A percentile compares a stretch with the other conserved stretches of the same genome.
Evolutionary conservation across 2,329 filamentous ascomycete species (phyloP).

Genomic region (Fusarium solani-melongenae): DNA sequence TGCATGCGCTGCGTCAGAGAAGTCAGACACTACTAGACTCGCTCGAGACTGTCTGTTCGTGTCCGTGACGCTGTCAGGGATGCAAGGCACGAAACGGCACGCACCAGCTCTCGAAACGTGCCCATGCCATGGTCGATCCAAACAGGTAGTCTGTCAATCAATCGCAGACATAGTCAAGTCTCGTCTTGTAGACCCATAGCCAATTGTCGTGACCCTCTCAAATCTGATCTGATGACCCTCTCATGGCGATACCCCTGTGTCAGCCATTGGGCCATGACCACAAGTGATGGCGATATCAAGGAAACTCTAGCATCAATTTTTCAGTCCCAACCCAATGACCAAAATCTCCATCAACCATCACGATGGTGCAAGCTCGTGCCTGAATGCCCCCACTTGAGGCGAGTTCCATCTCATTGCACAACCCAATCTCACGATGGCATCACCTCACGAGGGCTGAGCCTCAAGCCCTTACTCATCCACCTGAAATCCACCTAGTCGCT

Average conservation of each 20-base stretch:
- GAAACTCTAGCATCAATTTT: neutral
- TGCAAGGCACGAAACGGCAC: slow-evolving; percentile 34
- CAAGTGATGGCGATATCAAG: neutral
- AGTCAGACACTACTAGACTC: neutral
- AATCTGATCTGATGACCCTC: slow-evolving; percentile 1
- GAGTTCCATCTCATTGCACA: slow-evolving; percentile 33
- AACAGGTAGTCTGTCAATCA: slow-evolving; percentile 22
- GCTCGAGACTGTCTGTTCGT: neutral
- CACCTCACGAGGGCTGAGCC: slow-evolving; percentile 30
- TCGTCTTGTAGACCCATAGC: neutral
- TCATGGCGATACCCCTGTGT: slow-evolving; percentile 7
- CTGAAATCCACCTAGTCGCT: slow-evolving; percentile 3
- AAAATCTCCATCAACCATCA: slow-evolving; percentile 10
- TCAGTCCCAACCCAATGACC: slow-evolving; percentile 5
- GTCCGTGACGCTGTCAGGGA: neutral
- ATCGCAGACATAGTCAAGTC: slow-evolving; percentile 7
- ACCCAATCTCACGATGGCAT: slow-evolving; percentile 45
- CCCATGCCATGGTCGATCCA: slow-evolving; percentile 11
- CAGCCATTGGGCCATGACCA: neutral
- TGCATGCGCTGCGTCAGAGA: neutral
- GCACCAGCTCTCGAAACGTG: slow-evolving; percentile 35
- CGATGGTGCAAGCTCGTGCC: slow-evolving; percentile 6
- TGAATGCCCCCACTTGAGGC: slow-evolving; percentile 27
- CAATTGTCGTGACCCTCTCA: neutral
- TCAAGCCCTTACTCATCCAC: slow-evolving; percentile 17